Percentiles rank a stretch among this genome's conserved stretches.
Evolutionary conservation across 78 protist species (phyloP).

Genomic region (Emiliania huxleyi): DNA sequence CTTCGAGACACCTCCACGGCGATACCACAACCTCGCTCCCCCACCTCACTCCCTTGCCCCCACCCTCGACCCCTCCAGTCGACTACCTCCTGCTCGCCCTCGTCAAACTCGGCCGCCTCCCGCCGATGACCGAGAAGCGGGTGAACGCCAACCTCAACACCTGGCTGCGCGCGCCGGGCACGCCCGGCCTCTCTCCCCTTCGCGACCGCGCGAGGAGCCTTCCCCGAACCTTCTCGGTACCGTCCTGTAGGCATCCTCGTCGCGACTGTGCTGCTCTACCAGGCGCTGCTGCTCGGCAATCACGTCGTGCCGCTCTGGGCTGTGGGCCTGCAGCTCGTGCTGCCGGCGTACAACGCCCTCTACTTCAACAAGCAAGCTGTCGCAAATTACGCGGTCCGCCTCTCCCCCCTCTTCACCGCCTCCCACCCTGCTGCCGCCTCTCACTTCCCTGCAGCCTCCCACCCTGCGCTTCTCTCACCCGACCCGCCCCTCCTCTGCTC

Average conservation of each 20-base stretch:
- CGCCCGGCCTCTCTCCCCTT: no score
- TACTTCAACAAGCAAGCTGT: background rate
- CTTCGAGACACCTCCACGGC: background rate
- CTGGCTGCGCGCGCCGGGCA: background rate
- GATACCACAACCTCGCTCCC: background rate
- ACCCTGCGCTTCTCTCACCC: no score
- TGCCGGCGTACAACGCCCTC: background rate
- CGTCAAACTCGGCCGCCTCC: background rate
- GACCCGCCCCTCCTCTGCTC: no score
- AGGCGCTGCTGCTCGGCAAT: background rate
- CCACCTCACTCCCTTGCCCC: background rate
- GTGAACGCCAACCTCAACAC: background rate
- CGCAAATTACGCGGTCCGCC: background rate
- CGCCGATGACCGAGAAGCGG: background rate
- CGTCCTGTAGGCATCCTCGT: conserved; percentile 8
- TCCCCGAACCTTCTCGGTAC: no score
- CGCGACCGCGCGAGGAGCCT: no score
- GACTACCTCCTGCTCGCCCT: background rate
- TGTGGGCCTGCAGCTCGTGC: background rate
- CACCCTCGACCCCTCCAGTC: background rate
- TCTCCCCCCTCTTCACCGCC: no score
- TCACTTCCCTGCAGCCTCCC: no score
- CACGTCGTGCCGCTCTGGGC: background rate
- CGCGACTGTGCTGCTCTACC: background rate
- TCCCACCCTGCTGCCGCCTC: no score